These are phyloP conservation scores for Phaseolus coccineus DNA, from an alignment of 331 rosid species.

Conservation along the genomic window DNA sequence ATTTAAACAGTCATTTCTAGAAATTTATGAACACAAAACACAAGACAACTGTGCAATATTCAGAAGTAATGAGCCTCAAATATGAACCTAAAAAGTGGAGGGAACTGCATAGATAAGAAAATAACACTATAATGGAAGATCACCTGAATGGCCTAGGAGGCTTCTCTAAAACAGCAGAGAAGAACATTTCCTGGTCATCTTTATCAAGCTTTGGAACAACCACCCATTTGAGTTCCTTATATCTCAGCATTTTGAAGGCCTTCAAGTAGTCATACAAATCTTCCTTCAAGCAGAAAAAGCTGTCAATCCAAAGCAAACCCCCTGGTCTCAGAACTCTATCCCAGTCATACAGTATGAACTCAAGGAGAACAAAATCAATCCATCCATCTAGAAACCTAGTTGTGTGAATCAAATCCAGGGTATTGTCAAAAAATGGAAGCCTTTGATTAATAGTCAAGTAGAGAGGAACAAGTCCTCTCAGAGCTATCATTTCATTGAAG, in stretches of 20 bases:
- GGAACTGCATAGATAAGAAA: background rate
- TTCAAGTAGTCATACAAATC: constrained; percentile 73
- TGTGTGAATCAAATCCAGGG: constrained; percentile 80
- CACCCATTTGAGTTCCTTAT: constrained; percentile 71
- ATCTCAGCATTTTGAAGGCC: constrained; percentile 63
- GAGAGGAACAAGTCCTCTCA: constrained; percentile 76
- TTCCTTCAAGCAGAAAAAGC: constrained; percentile 72
- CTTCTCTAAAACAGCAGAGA: constrained; percentile 79
- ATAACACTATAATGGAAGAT: constrained; percentile 7
- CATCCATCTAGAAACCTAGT: constrained; percentile 84
- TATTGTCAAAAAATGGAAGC: constrained; percentile 76
- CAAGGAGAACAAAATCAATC: constrained; percentile 76
- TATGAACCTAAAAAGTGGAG: constrained; percentile 16
- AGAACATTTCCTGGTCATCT: constrained; percentile 69
- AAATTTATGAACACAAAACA: constrained; percentile 17
- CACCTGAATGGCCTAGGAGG: constrained; percentile 72
- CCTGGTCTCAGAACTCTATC: constrained; percentile 85
- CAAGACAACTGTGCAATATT: constrained; percentile 2
- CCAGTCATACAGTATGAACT: constrained; percentile 78
- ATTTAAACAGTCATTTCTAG: background rate
- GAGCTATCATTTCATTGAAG: constrained; percentile 79
- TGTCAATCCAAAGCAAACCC: constrained; percentile 81
- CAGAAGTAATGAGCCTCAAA: background rate
- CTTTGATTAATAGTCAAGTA: constrained; percentile 74
- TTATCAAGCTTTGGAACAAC: constrained; percentile 80